Evolutionary conservation across 306 rosid species (phyloP).

Genomic region (Casuarina glauca): DNA sequence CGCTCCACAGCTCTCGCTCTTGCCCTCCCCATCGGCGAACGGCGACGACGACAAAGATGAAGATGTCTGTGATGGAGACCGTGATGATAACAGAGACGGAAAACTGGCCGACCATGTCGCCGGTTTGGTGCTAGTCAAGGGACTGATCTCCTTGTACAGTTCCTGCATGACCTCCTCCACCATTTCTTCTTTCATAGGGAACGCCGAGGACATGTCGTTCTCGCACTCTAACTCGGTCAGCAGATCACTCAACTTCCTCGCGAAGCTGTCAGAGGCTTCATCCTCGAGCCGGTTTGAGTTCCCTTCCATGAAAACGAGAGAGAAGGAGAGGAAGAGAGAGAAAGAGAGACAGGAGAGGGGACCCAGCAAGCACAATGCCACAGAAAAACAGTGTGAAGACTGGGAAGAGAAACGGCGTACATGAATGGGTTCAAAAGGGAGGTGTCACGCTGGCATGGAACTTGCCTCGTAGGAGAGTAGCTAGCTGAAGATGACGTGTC

Average conservation of each 20-base stretch:
- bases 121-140: too few relatives aligned
- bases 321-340: not conserved
- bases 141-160: not conserved
- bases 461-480: not conserved
- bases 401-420: not conserved
- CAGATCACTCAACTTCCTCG: not conserved
- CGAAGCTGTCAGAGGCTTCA: not conserved
- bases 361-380: not conserved
- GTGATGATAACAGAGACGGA: not conserved
- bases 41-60: too few relatives aligned
- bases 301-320: not conserved
- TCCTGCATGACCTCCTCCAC: conserved; percentile 9
- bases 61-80: not conserved
- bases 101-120: not conserved
- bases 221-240: not conserved
- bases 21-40: not conserved
- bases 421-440: not conserved
- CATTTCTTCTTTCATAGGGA: conserved; percentile 2
- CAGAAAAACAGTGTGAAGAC: not conserved
- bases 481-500: not conserved
- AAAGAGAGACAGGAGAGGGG: not conserved
- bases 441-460: conserved; percentile 4
- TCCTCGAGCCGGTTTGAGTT: not conserved
- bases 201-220: not conserved
- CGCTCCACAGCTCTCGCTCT: conserved; percentile 37